These are phyloP conservation scores for Piloderma croceum DNA, from an alignment of 768 basidiomycete genomes.

Conservation along the genomic window DNA sequence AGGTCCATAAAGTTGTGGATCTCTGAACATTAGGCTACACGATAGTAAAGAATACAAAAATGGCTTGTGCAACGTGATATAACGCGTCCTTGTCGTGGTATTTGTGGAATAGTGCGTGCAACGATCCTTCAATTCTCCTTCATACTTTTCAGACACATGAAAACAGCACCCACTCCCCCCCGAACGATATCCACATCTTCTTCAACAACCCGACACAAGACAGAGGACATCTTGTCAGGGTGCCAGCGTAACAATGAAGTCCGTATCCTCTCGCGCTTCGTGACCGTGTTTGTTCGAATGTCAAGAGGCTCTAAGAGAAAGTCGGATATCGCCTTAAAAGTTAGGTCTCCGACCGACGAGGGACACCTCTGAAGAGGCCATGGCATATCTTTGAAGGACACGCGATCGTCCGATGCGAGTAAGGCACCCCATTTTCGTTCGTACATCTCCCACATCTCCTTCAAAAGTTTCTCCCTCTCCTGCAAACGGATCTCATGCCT, in stretches of 20 bases:
- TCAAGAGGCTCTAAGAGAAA: slow-evolving; percentile 46
- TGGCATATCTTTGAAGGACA: slow-evolving; percentile 51
- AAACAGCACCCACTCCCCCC: slow-evolving; percentile 43
- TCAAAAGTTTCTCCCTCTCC: slow-evolving; percentile 35
- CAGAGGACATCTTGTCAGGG: slow-evolving; percentile 52
- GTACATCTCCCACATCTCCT: slow-evolving; percentile 47
- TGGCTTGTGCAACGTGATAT: too few species aligned
- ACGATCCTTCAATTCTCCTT: too few species aligned
- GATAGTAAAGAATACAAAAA: too few species aligned
- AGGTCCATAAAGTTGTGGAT: too few species aligned
- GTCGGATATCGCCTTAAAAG: slow-evolving; percentile 33
- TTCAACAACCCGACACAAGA: slow-evolving; percentile 38
- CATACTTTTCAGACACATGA: too few species aligned
- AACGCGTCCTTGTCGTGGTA: too few species aligned
- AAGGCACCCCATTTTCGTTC: slow-evolving; percentile 47
- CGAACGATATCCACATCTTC: slow-evolving; percentile 41
- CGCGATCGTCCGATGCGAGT: slow-evolving; percentile 19
- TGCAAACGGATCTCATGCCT: slow-evolving; percentile 41
- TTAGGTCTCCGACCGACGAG: slow-evolving; percentile 29
- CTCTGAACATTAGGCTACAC: too few species aligned
- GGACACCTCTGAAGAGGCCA: slow-evolving; percentile 43
- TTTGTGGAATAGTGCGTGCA: too few species aligned
- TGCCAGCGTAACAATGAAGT: slow-evolving; percentile 62
- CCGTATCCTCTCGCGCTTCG: slow-evolving; percentile 50
- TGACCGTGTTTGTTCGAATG: slow-evolving; percentile 36